A percentile compares a stretch with the other conserved stretches of the same genome.
These are phyloP conservation scores for Linum trigynum DNA, from an alignment of 345 rosid species.

Conservation along the genomic window DNA sequence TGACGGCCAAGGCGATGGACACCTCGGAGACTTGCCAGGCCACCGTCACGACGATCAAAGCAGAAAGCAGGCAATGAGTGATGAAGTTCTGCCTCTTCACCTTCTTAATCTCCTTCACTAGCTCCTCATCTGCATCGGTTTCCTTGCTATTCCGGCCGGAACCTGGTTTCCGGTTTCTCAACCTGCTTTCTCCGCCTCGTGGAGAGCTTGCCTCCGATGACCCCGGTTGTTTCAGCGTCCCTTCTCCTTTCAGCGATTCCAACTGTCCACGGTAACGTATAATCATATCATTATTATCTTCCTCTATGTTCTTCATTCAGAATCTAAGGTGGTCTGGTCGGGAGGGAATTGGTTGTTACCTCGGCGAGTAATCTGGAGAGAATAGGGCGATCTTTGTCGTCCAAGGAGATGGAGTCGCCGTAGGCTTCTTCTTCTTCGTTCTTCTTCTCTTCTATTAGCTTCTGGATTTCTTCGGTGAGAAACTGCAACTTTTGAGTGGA, in stretches of 20 bases:
- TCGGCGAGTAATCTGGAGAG: slow-evolving; percentile 53
- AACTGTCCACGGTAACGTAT: slow-evolving; percentile 21
- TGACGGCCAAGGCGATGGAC: slow-evolving; percentile 46
- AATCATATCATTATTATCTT: too few species aligned
- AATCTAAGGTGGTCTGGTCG: too few species aligned
- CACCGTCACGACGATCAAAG: slow-evolving; percentile 50
- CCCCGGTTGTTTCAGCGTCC: slow-evolving; percentile 1
- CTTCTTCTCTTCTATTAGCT: slow-evolving; percentile 35
- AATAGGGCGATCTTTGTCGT: slow-evolving; percentile 36
- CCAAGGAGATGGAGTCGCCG: slow-evolving; percentile 9
- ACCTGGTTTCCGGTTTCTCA: neutral
- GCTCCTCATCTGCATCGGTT: slow-evolving; percentile 27
- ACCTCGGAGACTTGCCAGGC: slow-evolving; percentile 78
- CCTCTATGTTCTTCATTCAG: too few species aligned
- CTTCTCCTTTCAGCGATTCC: slow-evolving; percentile 32
- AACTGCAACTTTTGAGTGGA: slow-evolving; percentile 33
- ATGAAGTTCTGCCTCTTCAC: slow-evolving; percentile 58
- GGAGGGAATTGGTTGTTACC: slow-evolving; percentile 23
- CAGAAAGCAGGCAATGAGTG: slow-evolving; percentile 64
- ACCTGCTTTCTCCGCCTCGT: slow-evolving; percentile 9
- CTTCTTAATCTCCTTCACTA: slow-evolving; percentile 46
- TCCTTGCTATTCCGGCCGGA: neutral
- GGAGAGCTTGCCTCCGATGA: slow-evolving; percentile 8
- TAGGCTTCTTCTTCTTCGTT: slow-evolving; percentile 23
- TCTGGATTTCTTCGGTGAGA: slow-evolving; percentile 37